Evolutionary conservation across 2,329 filamentous ascomycete species (phyloP).

Genomic region (Microcyclosporella mali): DNA sequence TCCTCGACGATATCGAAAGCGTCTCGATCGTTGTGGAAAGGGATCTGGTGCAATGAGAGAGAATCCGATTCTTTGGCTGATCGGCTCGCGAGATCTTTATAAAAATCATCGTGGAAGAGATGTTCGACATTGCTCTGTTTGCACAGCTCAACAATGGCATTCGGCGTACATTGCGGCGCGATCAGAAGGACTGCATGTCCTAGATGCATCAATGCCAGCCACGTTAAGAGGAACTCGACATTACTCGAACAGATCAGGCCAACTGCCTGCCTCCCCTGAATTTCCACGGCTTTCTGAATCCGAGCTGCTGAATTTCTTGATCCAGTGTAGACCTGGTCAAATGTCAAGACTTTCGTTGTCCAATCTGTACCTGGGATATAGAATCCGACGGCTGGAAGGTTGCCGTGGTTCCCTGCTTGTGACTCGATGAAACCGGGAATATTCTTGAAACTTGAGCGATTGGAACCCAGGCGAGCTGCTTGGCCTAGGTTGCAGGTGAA

Average conservation of each 20-base stretch:
- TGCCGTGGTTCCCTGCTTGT: conserved; percentile 37
- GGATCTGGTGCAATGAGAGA: conserved; percentile 8
- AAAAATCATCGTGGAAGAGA: conserved; percentile 44
- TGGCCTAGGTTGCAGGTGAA: conserved; percentile 58
- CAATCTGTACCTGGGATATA: conserved; percentile 29
- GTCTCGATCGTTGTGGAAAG: conserved; percentile 7
- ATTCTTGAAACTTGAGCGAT: conserved; percentile 37
- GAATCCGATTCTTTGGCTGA: conserved; percentile 13
- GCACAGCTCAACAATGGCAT: conserved; percentile 51
- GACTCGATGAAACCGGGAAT: conserved; percentile 48
- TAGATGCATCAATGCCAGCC: conserved; percentile 53
- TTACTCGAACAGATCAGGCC: conserved; percentile 54
- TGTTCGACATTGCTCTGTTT: conserved; percentile 37
- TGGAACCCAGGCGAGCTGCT: conserved; percentile 36
- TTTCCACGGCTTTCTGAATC: conserved; percentile 18
- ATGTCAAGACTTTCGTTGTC: conserved; percentile 31
- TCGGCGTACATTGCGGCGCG: conserved; percentile 44
- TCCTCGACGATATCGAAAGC: conserved; percentile 7
- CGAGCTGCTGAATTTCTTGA: conserved; percentile 34
- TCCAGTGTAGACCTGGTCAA: conserved; percentile 31
- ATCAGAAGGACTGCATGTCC: conserved; percentile 53
- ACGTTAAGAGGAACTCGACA: conserved; percentile 52
- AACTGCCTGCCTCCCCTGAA: conserved; percentile 32
- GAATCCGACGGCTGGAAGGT: conserved; percentile 48
- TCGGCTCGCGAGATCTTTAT: conserved; percentile 30